Conservation (phyloP, 768 basidiomycete genomes). For the Chalciporus piperatus region DNA sequence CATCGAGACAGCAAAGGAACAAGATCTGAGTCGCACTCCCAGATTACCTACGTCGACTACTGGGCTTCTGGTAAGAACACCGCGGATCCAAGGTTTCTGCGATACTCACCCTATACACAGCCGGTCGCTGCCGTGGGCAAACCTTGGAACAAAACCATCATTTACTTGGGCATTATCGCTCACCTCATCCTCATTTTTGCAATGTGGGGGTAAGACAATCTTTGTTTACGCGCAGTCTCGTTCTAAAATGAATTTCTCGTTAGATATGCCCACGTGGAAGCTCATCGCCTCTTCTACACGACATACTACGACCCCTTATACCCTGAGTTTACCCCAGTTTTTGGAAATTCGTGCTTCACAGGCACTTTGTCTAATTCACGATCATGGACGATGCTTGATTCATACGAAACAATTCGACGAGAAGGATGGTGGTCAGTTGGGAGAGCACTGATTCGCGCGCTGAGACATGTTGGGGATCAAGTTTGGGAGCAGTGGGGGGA, state of each 20-base stretch:
- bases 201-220: constrained; percentile 56
- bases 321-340: constrained; percentile 62
- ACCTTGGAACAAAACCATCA: constrained; percentile 28
- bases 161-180: constrained; percentile 37
- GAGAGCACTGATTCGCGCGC: constrained; percentile 37
- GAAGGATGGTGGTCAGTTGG: constrained; percentile 41
- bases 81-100: not conserved
- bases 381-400: constrained; percentile 37
- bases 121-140: constrained; percentile 16
- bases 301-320: constrained; percentile 79
- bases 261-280: constrained; percentile 44
- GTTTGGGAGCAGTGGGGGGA: constrained; percentile 47
- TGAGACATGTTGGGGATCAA: constrained; percentile 37
- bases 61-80: constrained; percentile 37
- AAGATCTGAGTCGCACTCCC: constrained; percentile 34
- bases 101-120: constrained; percentile 17
- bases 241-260: constrained; percentile 23
- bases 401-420: constrained; percentile 37
- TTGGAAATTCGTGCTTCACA: constrained; percentile 23
- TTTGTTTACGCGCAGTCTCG: constrained; percentile 1
- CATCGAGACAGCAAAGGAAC: constrained; percentile 36
- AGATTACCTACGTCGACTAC: constrained; percentile 37
- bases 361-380: constrained; percentile 36
- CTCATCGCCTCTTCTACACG: constrained; percentile 61
- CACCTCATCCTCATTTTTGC: constrained; percentile 47